Evolutionary conservation across 2,329 filamentous ascomycete species (phyloP).

Genomic region (Tolypocladium pustulatum): DNA sequence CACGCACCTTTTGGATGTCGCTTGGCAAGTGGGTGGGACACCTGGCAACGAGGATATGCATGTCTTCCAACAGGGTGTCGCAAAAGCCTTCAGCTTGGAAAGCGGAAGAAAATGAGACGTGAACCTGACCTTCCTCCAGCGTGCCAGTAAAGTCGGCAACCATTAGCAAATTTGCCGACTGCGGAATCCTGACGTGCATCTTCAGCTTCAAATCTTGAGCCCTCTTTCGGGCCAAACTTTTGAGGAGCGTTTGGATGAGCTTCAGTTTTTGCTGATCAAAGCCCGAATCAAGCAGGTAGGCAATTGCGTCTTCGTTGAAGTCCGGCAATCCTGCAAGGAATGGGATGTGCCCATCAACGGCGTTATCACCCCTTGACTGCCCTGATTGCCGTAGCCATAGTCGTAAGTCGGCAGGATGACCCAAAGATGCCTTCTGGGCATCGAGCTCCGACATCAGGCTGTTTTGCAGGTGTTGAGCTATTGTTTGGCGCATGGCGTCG

Average conservation of each 20-base stretch:
- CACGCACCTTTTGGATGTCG: conserved; percentile 60
- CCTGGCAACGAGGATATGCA: conserved; percentile 56
- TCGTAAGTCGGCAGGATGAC: conserved; percentile 36
- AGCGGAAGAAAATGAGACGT: conserved; percentile 57
- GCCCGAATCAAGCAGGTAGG: conserved; percentile 46
- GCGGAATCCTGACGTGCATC: conserved; percentile 49
- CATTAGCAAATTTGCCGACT: conserved; percentile 55
- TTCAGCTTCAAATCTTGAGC: conserved; percentile 43
- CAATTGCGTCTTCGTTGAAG: conserved; percentile 37
- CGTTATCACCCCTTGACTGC: conserved; percentile 21
- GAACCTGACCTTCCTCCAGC: conserved; percentile 55
- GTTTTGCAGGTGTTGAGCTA: conserved; percentile 38
- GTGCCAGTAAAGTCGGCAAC: conserved; percentile 54
- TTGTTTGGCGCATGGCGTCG: conserved; percentile 29
- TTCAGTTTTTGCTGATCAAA: conserved; percentile 41
- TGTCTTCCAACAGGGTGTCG: conserved; percentile 41
- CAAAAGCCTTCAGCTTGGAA: conserved; percentile 45
- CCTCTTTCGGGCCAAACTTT: conserved; percentile 34
- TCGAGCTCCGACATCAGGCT: conserved; percentile 42
- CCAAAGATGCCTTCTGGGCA: conserved; percentile 38
- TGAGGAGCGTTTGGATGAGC: conserved; percentile 38
- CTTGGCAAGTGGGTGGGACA: conserved; percentile 59
- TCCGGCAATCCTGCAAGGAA: conserved; percentile 41
- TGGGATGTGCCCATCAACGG: conserved; percentile 26
- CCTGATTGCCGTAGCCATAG: conserved; percentile 40